phyloP scores from a whole-genome alignment of 2,329 filamentous ascomycete species.

The Colletotrichum neosansevieriae region DNA sequence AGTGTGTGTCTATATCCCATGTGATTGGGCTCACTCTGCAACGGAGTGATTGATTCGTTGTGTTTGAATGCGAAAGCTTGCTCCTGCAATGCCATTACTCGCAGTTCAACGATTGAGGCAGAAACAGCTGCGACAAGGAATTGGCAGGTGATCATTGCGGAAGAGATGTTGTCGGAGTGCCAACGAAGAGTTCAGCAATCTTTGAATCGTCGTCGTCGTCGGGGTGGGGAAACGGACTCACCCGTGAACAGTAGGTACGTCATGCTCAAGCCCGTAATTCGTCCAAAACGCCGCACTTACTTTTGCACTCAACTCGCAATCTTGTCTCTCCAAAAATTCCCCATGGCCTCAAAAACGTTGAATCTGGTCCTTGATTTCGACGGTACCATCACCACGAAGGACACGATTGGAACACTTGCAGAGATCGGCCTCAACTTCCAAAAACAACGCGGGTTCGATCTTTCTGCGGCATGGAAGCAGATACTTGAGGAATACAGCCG shows the following conservation, averaged over 20 bases:
- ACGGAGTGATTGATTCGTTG: no score
- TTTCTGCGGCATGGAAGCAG: conserved; percentile 56
- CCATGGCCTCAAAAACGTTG: conserved; percentile 44
- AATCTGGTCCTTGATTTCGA: conserved; percentile 70
- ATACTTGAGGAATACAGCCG: conserved; percentile 60
- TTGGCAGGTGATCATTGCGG: no score
- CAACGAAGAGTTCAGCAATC: no score
- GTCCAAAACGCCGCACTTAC: background rate
- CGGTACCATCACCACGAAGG: conserved; percentile 67
- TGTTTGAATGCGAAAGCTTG: no score
- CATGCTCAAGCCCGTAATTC: background rate
- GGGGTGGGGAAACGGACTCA: conserved; percentile 24
- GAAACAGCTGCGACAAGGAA: no score
- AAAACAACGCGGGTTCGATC: conserved; percentile 45
- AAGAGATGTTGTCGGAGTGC: no score
- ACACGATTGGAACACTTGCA: conserved; percentile 65
- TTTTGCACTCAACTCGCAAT: background rate
- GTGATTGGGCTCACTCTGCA: no score
- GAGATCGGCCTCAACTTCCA: conserved; percentile 54
- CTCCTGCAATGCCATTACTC: no score
- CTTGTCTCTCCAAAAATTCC: background rate
- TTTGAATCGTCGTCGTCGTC: background rate
- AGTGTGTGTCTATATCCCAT: no score
- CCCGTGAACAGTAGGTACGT: background rate
- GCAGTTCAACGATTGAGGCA: no score